Percentiles rank a stretch among this genome's conserved stretches.
These are phyloP conservation scores for Funneliformis caledonium DNA, from an alignment of 371 early-diverging fungal genomes.

Conservation along the genomic window DNA sequence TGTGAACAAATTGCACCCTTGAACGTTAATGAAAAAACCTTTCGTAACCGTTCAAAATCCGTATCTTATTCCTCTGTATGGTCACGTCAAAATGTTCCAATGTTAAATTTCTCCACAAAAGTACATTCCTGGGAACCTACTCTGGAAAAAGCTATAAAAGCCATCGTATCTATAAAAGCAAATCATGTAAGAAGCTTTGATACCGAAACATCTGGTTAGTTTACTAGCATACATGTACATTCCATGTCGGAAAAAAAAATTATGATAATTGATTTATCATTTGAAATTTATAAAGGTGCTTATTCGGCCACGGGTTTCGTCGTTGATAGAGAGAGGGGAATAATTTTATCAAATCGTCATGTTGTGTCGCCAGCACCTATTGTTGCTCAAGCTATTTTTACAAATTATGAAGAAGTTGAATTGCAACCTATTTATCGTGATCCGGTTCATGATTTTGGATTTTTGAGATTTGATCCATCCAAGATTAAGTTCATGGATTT, in stretches of 20 bases:
- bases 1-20: not conserved
- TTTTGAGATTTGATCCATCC: constrained; percentile 82
- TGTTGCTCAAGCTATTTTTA: constrained; percentile 85
- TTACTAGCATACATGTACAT: constrained; percentile 2
- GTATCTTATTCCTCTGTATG: constrained; percentile 6
- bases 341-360: constrained; percentile 93
- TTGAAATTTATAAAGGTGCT: constrained; percentile 45
- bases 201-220: constrained; percentile 81
- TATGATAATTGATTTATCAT: not conserved
- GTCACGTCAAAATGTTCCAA: not conserved
- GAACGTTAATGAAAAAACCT: not conserved
- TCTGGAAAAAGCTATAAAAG: constrained; percentile 71
- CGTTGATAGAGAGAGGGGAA: constrained; percentile 85
- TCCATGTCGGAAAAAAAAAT: not conserved
- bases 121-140: constrained; percentile 70
- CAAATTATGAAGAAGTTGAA: constrained; percentile 92
- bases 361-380: constrained; percentile 92
- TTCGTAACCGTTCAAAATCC: constrained; percentile 21
- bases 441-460: constrained; percentile 81
- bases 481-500: constrained; percentile 78
- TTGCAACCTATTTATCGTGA: constrained; percentile 84
- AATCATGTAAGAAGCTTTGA: constrained; percentile 86
- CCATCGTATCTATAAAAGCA: constrained; percentile 86
- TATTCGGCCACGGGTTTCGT: constrained; percentile 92
- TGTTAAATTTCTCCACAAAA: not conserved